phyloP scores from a whole-genome alignment of 805 yeast genomes.

The Tetrapisispora iriomotensis region DNA sequence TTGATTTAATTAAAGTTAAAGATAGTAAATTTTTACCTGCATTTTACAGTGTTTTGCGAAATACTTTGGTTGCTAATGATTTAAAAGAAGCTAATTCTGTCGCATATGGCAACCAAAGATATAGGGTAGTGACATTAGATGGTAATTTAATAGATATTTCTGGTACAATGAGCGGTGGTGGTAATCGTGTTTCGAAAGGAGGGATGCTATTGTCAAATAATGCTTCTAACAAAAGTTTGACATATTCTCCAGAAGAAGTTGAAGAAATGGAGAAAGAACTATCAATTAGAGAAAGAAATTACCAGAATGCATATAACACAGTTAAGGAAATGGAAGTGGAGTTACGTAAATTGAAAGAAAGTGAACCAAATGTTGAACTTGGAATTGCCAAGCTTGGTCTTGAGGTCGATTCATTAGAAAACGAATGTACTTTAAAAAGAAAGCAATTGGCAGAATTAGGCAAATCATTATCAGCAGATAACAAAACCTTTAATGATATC shows the following conservation, averaged over 20 bases:
- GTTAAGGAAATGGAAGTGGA: slow-evolving; percentile 51
- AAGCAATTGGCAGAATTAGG: slow-evolving; percentile 33
- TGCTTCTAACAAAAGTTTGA: slow-evolving; percentile 24
- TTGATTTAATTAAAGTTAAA: slow-evolving; percentile 67
- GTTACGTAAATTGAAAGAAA: slow-evolving; percentile 47
- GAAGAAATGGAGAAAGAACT: slow-evolving; percentile 43
- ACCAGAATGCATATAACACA: slow-evolving; percentile 39
- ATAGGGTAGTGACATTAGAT: slow-evolving; percentile 84
- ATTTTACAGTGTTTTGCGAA: slow-evolving; percentile 75
- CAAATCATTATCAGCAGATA: slow-evolving; percentile 12
- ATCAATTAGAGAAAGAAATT: slow-evolving; percentile 42
- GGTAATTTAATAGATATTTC: slow-evolving; percentile 88
- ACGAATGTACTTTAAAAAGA: slow-evolving; percentile 43
- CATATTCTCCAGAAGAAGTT: slow-evolving; percentile 45
- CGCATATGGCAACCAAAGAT: slow-evolving; percentile 74
- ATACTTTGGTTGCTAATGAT: slow-evolving; percentile 78
- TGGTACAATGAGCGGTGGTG: slow-evolving; percentile 98
- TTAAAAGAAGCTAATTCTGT: slow-evolving; percentile 74
- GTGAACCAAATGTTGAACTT: slow-evolving; percentile 59
- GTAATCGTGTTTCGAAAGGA: slow-evolving; percentile 58
- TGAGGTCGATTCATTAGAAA: slow-evolving; percentile 52
- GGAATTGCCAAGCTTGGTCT: slow-evolving; percentile 47
- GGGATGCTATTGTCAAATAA: slow-evolving; percentile 50
- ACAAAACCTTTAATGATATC: slow-evolving; percentile 24
- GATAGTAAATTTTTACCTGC: slow-evolving; percentile 72